phyloP scores from a whole-genome alignment of 257 asterid genomes.

The Fraxinus quadrangulata region DNA sequence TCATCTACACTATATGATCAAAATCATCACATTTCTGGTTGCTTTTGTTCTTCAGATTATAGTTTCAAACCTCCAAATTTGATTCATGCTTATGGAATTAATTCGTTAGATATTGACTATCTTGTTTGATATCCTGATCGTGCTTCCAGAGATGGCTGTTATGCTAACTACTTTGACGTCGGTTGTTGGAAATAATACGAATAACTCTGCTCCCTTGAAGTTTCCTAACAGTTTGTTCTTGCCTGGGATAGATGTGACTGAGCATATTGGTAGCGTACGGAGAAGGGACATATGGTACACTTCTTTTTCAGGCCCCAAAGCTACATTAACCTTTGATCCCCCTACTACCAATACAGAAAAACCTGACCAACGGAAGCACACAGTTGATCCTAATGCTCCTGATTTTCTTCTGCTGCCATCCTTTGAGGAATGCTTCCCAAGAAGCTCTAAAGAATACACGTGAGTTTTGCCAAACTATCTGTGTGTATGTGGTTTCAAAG shows the following conservation, averaged over 20 bases:
- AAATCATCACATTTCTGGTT: neutral
- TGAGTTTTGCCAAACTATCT: slow-evolving; percentile 25
- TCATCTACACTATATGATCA: neutral
- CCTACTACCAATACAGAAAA: slow-evolving; percentile 48
- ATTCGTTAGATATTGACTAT: slow-evolving; percentile 10
- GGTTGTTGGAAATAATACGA: slow-evolving; percentile 59
- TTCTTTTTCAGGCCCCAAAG: slow-evolving; percentile 48
- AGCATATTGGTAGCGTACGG: slow-evolving; percentile 31
- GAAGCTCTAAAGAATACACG: slow-evolving; percentile 85
- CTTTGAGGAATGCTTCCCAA: slow-evolving; percentile 91
- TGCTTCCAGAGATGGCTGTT: slow-evolving; percentile 57
- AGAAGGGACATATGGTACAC: slow-evolving; percentile 36
- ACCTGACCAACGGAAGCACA: slow-evolving; percentile 68
- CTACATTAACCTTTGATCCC: slow-evolving; percentile 79
- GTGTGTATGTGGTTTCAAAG: neutral
- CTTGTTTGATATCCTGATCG: neutral
- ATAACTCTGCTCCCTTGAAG: slow-evolving; percentile 43
- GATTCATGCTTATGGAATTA: neutral
- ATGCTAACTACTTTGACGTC: slow-evolving; percentile 69
- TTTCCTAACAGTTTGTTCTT: slow-evolving; percentile 52
- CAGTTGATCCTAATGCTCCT: slow-evolving; percentile 86
- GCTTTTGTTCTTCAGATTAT: neutral
- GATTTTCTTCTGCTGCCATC: slow-evolving; percentile 90
- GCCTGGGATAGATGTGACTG: slow-evolving; percentile 51
- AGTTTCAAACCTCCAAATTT: neutral